Evolutionary conservation across 2,329 filamentous ascomycete species (phyloP).

Genomic region (Fusarium algeriense): DNA sequence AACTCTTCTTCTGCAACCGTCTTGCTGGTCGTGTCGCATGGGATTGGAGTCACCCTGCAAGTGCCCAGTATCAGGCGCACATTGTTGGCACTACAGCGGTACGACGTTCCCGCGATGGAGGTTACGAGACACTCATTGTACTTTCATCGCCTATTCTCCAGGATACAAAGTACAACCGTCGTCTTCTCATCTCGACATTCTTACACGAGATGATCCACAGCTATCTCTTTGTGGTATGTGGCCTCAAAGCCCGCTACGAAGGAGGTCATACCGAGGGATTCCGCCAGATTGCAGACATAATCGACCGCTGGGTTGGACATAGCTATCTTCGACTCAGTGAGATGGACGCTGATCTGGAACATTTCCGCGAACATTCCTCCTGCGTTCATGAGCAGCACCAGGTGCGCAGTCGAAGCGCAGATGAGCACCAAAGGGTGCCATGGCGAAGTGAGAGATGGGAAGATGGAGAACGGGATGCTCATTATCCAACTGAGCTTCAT

Average conservation of each 20-base stretch:
- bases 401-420: conserved; percentile 27
- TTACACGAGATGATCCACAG: conserved; percentile 76
- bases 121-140: conserved; percentile 73
- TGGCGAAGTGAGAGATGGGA: conserved; percentile 40
- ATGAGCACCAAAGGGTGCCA: conserved; percentile 31
- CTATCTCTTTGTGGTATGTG: conserved; percentile 73
- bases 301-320: conserved; percentile 71
- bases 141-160: conserved; percentile 70
- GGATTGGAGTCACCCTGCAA: conserved; percentile 69
- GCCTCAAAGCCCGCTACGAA: conserved; percentile 65
- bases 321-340: conserved; percentile 67
- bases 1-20: conserved; percentile 70
- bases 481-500: conserved; percentile 36
- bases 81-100: conserved; percentile 74
- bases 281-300: conserved; percentile 67
- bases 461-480: conserved; percentile 25
- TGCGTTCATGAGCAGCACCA: conserved; percentile 44
- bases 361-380: conserved; percentile 57
- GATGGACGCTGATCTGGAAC: conserved; percentile 71
- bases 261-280: conserved; percentile 74
- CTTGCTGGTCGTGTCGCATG: conserved; percentile 70
- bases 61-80: conserved; percentile 63
- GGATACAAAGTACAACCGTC: conserved; percentile 67
- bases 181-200: conserved; percentile 73
- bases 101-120: conserved; percentile 59